phyloP scores from a whole-genome alignment of 352 stramenopile genomes.

The Pythium vanterpoolii region DNA sequence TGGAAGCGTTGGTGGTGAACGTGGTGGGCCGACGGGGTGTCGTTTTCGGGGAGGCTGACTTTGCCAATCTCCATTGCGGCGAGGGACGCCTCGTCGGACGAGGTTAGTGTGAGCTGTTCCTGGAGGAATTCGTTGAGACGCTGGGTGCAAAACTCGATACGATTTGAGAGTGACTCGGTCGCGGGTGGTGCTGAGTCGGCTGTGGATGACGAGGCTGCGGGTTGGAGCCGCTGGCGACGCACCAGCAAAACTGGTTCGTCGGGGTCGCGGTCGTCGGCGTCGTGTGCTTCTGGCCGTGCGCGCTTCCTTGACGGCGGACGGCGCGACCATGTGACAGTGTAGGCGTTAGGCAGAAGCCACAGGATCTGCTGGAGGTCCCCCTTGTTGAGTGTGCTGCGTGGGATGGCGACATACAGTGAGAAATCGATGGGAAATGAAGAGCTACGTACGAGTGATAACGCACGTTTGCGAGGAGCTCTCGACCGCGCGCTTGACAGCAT shows the following conservation, averaged over 20 bases:
- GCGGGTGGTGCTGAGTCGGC: neutral
- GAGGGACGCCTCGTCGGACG: constrained; percentile 23
- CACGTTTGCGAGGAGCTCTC: constrained; percentile 68
- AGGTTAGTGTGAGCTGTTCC: neutral
- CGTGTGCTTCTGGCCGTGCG: neutral
- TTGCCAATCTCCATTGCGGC: constrained; percentile 26
- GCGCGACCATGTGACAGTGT: constrained; percentile 34
- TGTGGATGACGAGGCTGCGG: neutral
- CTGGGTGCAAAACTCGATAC: constrained; percentile 42
- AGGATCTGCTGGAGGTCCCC: constrained; percentile 59
- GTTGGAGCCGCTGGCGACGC: constrained; percentile 41
- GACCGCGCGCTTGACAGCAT: constrained; percentile 53
- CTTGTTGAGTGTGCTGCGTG: constrained; percentile 36
- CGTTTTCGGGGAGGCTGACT: constrained; percentile 18
- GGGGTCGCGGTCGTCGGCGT: constrained; percentile 33
- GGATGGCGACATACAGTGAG: neutral
- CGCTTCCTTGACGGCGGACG: constrained; percentile 15
- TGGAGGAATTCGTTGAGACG: constrained; percentile 35
- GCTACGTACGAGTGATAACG: neutral
- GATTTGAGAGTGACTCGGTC: constrained; percentile 39
- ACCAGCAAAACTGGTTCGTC: constrained; percentile 48
- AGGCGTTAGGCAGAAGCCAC: constrained; percentile 46
- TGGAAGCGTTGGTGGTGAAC: constrained; percentile 12
- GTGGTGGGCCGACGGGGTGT: constrained; percentile 13
- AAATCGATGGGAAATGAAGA: neutral